Conservation (phyloP, 2,329 filamentous ascomycete genomes). For the Fusarium begoniae region DNA sequence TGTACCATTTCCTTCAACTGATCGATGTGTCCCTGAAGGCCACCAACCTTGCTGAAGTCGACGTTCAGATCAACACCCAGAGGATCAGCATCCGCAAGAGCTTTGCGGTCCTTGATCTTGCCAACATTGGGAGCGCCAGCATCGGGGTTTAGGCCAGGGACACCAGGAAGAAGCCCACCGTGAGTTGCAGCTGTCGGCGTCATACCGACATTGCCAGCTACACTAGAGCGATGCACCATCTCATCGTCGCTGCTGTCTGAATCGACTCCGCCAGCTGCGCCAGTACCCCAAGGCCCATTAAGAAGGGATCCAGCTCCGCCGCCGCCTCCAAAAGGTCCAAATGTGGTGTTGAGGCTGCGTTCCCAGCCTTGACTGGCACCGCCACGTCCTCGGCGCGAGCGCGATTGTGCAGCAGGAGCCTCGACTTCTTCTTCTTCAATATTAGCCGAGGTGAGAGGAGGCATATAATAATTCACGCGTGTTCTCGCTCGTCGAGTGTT, state of each 20-base stretch:
- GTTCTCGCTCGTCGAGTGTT: constrained; percentile 62
- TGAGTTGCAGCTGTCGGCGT: constrained; percentile 63
- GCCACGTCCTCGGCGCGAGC: constrained; percentile 71
- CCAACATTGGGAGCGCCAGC: constrained; percentile 80
- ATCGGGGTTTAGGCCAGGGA: constrained; percentile 53
- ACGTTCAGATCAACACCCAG: constrained; percentile 92
- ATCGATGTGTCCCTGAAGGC: constrained; percentile 91
- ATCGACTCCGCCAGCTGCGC: constrained; percentile 80
- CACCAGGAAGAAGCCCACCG: constrained; percentile 56
- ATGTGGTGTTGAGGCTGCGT: constrained; percentile 86
- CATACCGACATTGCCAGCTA: constrained; percentile 69
- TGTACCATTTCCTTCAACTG: constrained; percentile 99
- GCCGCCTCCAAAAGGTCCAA: constrained; percentile 91
- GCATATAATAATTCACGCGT: constrained; percentile 85
- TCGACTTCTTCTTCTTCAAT: constrained; percentile 80
- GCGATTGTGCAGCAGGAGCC: constrained; percentile 73
- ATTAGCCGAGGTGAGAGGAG: constrained; percentile 68
- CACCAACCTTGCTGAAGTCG: constrained; percentile 93
- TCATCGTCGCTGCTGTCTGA: constrained; percentile 99
- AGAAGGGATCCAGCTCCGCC: constrained; percentile 77
- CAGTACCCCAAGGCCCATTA: constrained; percentile 77
- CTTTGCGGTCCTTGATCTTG: constrained; percentile 92
- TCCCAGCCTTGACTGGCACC: constrained; percentile 73
- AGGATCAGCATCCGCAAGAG: constrained; percentile 91
- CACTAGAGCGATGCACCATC: constrained; percentile 68